phyloP scores from a whole-genome alignment of 1,284 basidiomycete genomes.

The Albatrellus sp. region DNA sequence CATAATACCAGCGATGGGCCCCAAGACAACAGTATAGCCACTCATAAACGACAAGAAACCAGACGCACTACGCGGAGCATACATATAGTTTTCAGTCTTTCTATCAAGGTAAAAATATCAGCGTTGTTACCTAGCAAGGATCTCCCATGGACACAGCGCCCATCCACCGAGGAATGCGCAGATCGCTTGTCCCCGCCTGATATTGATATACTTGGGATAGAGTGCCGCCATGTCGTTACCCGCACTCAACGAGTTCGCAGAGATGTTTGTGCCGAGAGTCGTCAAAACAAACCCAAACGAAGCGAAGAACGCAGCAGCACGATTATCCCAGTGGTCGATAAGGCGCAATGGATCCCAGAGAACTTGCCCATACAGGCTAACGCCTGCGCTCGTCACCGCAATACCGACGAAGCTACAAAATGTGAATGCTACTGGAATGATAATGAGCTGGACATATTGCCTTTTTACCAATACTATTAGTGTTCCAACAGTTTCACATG shows the following conservation, averaged over 20 bases:
- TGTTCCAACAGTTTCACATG: not conserved
- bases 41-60: slow-evolving; percentile 48
- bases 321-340: slow-evolving; percentile 62
- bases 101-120: not conserved
- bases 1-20: slow-evolving; percentile 66
- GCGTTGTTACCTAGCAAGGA: slow-evolving; percentile 28
- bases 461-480: slow-evolving; percentile 17
- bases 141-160: slow-evolving; percentile 44
- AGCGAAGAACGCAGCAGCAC: slow-evolving; percentile 70
- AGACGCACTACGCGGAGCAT: slow-evolving; percentile 24
- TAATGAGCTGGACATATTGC: slow-evolving; percentile 55
- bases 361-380: slow-evolving; percentile 45
- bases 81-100: slow-evolving; percentile 3
- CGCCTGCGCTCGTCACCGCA: slow-evolving; percentile 57
- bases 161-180: slow-evolving; percentile 63
- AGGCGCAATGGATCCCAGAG: slow-evolving; percentile 38
- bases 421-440: slow-evolving; percentile 64
- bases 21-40: slow-evolving; percentile 63
- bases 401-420: slow-evolving; percentile 43
- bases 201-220: slow-evolving; percentile 61
- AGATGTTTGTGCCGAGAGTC: slow-evolving; percentile 66
- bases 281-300: slow-evolving; percentile 56
- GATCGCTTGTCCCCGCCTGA: slow-evolving; percentile 61
- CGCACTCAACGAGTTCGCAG: slow-evolving; percentile 63
- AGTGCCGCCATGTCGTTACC: slow-evolving; percentile 70